Evolutionary conservation across 768 basidiomycete species (phyloP).

Genomic region (Panaeolus papilionaceus): DNA sequence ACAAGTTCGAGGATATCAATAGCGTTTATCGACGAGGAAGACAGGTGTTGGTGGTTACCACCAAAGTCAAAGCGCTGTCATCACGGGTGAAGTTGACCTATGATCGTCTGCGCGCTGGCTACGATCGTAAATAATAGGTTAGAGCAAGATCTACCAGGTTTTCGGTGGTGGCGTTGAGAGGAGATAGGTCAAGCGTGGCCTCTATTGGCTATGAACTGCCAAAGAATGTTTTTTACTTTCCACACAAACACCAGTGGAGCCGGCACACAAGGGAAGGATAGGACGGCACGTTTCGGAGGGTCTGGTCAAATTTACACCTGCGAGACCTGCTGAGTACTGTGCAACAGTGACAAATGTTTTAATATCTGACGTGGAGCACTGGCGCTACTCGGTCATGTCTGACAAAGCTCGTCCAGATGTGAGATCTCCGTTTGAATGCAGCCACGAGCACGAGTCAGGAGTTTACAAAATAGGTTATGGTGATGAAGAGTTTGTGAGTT

Average conservation of each 20-base stretch:
- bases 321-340: not conserved
- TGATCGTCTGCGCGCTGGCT: not conserved
- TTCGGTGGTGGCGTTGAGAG: not conserved
- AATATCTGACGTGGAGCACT: not conserved
- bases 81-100: not conserved
- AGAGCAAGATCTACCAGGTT: slow-evolving; percentile 7
- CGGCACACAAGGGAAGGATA: no score
- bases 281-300: not conserved
- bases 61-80: slow-evolving; percentile 8
- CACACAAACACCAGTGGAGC: slow-evolving; percentile 6
- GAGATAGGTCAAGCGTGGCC: not conserved
- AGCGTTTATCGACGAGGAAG: slow-evolving; percentile 3
- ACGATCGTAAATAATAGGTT: not conserved
- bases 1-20: slow-evolving; percentile 8
- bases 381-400: not conserved
- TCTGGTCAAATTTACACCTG: not conserved
- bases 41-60: not conserved
- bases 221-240: slow-evolving; percentile 12
- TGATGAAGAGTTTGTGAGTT: not conserved
- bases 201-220: not conserved
- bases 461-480: slow-evolving; percentile 2
- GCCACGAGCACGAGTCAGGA: not conserved
- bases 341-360: not conserved
- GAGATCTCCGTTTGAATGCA: not conserved
- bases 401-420: not conserved